Percentiles rank a stretch among this genome's conserved stretches.
Conservation (phyloP, 768 basidiomycete species). For the Sistotremastrum suecicum region DNA sequence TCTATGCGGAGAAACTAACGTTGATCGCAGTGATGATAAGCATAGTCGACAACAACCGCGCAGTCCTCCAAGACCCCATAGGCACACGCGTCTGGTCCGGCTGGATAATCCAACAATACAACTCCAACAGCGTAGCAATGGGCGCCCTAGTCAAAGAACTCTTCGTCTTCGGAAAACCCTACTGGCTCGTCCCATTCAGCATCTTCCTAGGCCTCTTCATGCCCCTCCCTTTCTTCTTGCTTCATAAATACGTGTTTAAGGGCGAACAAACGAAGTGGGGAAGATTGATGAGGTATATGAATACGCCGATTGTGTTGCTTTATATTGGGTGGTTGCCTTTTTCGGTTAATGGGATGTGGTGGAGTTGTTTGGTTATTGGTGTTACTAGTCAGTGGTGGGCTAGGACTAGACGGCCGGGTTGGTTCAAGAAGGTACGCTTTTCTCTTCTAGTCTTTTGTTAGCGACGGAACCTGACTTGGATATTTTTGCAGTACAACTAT, state of each 20-base stretch:
- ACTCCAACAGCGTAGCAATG: slow-evolving; percentile 41
- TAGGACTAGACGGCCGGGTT: slow-evolving; percentile 25
- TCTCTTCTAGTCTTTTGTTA: not conserved
- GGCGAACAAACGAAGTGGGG: slow-evolving; percentile 5
- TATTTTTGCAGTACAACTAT: slow-evolving; percentile 24
- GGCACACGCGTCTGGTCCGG: slow-evolving; percentile 37
- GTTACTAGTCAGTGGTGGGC: slow-evolving; percentile 35
- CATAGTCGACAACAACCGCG: slow-evolving; percentile 32
- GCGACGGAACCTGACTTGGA: not conserved
- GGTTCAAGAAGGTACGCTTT: slow-evolving; percentile 30
- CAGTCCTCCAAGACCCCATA: slow-evolving; percentile 30
- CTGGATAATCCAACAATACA: slow-evolving; percentile 38
- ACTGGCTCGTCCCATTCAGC: slow-evolving; percentile 20
- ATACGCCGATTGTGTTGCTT: slow-evolving; percentile 12
- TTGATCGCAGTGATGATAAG: slow-evolving; percentile 40
- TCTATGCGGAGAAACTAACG: too few relatives aligned
- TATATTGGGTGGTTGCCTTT: slow-evolving; percentile 16
- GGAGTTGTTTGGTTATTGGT: slow-evolving; percentile 30
- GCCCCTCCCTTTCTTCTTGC: slow-evolving; percentile 16
- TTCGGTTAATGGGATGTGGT: slow-evolving; percentile 23
- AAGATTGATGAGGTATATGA: slow-evolving; percentile 13
- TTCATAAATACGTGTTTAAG: slow-evolving; percentile 13
- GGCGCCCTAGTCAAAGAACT: slow-evolving; percentile 40
- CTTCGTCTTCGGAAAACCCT: slow-evolving; percentile 32
- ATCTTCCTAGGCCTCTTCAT: slow-evolving; percentile 20